These are phyloP conservation scores for Botryotinia globosa DNA, from an alignment of 2,329 filamentous ascomycete species.

Conservation along the genomic window DNA sequence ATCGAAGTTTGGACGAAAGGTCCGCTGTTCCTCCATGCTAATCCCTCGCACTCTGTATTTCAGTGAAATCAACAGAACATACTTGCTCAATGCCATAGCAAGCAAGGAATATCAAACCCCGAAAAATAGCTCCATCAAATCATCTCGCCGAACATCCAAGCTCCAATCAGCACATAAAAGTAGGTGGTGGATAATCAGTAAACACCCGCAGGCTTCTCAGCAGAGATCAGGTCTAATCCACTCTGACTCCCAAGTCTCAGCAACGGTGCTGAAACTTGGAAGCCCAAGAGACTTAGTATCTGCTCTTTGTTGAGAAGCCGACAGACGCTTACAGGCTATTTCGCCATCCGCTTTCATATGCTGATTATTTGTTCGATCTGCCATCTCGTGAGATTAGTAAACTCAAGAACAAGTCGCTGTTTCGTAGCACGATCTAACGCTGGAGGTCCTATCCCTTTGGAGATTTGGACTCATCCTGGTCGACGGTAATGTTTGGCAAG, in stretches of 20 bases:
- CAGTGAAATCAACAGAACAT: too few relatives aligned
- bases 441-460: conserved; percentile 43
- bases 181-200: background rate
- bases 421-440: conserved; percentile 72
- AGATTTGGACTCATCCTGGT: conserved; percentile 33
- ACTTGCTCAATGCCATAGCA: background rate
- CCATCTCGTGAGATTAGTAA: conserved; percentile 64
- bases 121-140: too few relatives aligned
- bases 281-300: background rate
- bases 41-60: too few relatives aligned
- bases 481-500: conserved; percentile 39
- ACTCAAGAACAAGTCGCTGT: conserved; percentile 68
- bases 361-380: conserved; percentile 38
- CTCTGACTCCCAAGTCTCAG: background rate
- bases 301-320: background rate
- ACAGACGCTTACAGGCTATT: conserved; percentile 23
- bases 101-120: background rate
- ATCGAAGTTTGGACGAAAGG: background rate
- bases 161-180: background rate
- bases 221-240: background rate
- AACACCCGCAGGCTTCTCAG: background rate
- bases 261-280: background rate
- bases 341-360: conserved; percentile 23
- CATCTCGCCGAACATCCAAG: background rate
- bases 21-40: background rate